These are phyloP conservation scores for Rhazya stricta DNA, from an alignment of 257 asterid species.

Conservation along the genomic window DNA sequence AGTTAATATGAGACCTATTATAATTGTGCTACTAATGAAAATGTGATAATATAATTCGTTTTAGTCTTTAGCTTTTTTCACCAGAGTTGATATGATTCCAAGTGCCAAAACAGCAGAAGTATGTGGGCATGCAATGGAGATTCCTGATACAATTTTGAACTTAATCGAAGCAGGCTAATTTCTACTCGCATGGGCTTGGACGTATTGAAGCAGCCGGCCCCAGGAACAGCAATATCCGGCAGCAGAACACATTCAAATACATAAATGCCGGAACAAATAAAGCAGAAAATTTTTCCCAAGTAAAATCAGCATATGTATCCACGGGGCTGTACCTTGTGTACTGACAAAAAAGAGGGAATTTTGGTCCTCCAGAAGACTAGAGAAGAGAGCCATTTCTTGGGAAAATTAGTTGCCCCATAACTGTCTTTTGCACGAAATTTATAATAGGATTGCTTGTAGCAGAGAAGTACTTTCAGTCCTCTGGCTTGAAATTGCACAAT, in stretches of 20 bases:
- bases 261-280: neutral
- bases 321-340: slow-evolving; percentile 26
- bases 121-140: slow-evolving; percentile 47
- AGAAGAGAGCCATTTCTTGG: slow-evolving; percentile 35
- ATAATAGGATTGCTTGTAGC: slow-evolving; percentile 32
- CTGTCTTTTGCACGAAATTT: slow-evolving; percentile 35
- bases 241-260: slow-evolving; percentile 4
- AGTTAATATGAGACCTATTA: neutral
- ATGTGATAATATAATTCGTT: neutral
- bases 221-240: slow-evolving; percentile 42
- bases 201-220: slow-evolving; percentile 26
- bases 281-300: neutral
- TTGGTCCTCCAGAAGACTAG: slow-evolving; percentile 44
- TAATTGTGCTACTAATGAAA: neutral
- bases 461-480: neutral
- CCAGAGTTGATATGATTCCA: slow-evolving; percentile 34
- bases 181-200: slow-evolving; percentile 11
- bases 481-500: neutral
- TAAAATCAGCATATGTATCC: neutral
- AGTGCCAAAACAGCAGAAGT: slow-evolving; percentile 38
- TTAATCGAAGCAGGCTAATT: slow-evolving; percentile 13
- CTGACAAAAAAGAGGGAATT: slow-evolving; percentile 32
- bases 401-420: slow-evolving; percentile 27
- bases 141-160: slow-evolving; percentile 34
- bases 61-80: slow-evolving; percentile 41